These are phyloP conservation scores for Penicillium rolfsii DNA, from an alignment of 2,329 filamentous ascomycete genomes.

Conservation along the genomic window DNA sequence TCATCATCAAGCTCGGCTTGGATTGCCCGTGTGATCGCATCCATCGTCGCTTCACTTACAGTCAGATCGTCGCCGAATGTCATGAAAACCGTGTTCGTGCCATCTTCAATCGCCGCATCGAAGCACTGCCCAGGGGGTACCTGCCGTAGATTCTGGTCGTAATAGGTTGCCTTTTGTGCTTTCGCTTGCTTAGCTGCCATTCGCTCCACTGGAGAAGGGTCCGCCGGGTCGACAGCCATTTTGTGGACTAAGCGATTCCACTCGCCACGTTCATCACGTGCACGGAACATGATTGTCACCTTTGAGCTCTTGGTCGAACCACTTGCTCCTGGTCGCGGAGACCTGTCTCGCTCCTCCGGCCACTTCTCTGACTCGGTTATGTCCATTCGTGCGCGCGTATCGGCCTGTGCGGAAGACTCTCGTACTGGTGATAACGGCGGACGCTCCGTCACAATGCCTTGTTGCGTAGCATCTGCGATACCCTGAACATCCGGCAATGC, in stretches of 20 bases:
- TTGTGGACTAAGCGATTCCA: constrained; percentile 17
- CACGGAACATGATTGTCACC: constrained; percentile 16
- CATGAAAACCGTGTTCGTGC: constrained; percentile 25
- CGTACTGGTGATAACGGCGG: not conserved
- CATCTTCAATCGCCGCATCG: constrained; percentile 22
- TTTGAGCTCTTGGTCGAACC: constrained; percentile 2
- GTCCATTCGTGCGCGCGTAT: not conserved
- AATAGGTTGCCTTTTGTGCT: constrained; percentile 19
- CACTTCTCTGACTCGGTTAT: not conserved
- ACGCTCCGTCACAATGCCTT: not conserved
- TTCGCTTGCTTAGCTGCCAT: constrained; percentile 21
- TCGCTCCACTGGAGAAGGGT: constrained; percentile 18
- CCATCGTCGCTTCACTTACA: constrained; percentile 12
- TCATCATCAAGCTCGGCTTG: constrained; percentile 8
- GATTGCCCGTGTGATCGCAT: constrained; percentile 12
- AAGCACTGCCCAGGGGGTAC: constrained; percentile 23
- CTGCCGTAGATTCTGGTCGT: constrained; percentile 23
- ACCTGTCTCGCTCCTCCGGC: not conserved
- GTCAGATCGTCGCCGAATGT: constrained; percentile 17
- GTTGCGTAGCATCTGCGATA: not conserved
- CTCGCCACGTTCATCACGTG: constrained; percentile 14
- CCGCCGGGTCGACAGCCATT: constrained; percentile 20
- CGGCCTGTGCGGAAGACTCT: not conserved
- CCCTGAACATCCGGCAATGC: constrained; percentile 1
- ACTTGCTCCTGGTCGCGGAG: constrained; percentile 1